Evolutionary conservation across 2,329 filamentous ascomycete genomes (phyloP).

Genomic region (Colletotrichum orchidophilum): DNA sequence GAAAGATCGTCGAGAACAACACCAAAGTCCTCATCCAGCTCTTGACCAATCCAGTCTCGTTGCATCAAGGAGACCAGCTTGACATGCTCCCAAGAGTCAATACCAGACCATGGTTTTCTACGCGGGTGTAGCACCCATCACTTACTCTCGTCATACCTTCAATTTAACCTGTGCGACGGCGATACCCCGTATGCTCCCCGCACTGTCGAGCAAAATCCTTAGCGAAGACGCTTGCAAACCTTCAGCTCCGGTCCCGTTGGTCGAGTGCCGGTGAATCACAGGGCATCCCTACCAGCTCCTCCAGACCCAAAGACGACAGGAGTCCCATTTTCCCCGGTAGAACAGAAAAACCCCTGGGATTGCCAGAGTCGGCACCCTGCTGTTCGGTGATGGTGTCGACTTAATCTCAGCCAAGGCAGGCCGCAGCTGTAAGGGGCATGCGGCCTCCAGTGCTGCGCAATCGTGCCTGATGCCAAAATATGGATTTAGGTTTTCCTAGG

Average conservation of each 20-base stretch:
- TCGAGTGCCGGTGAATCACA: conserved; percentile 10
- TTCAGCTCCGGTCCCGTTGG: conserved; percentile 10
- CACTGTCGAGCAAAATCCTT: neutral
- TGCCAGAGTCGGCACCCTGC: neutral
- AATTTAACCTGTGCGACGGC: neutral
- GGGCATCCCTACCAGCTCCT: conserved; percentile 11
- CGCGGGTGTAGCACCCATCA: neutral
- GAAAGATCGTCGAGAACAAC: neutral
- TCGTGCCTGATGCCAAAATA: conserved; percentile 37
- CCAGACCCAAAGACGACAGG: neutral
- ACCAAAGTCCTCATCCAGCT: neutral
- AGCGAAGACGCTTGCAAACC: neutral
- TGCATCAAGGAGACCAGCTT: neutral
- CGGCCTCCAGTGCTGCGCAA: conserved; percentile 21
- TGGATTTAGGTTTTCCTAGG: conserved; percentile 32
- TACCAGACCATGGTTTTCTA: neutral
- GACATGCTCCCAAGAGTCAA: neutral
- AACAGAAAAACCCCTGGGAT: neutral
- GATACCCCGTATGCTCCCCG: too few species aligned
- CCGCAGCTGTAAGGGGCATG: conserved; percentile 28
- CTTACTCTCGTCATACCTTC: neutral
- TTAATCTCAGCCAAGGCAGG: conserved; percentile 20
- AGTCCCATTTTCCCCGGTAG: neutral
- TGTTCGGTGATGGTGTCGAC: conserved; percentile 25
- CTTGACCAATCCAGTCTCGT: neutral